These are phyloP conservation scores for Pichia scutulata DNA, from an alignment of 805 yeast species.

Conservation along the genomic window DNA sequence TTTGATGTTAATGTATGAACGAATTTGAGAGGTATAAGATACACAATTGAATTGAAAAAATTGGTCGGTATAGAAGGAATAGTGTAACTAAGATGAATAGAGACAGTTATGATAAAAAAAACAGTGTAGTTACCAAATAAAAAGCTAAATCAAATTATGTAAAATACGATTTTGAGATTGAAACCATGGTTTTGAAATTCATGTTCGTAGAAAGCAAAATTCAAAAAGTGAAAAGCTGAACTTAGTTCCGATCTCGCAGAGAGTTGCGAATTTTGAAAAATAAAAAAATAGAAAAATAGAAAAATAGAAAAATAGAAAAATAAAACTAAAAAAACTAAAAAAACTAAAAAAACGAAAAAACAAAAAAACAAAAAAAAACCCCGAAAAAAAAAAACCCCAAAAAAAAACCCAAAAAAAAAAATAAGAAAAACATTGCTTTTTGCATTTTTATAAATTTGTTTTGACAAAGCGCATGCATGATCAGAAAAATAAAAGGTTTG, in stretches of 20 bases:
- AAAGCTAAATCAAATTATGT: not conserved
- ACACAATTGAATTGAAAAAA: not conserved
- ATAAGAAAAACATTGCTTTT: too few relatives aligned
- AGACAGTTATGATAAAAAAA: not conserved
- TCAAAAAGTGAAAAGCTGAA: too few relatives aligned
- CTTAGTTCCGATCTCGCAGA: not conserved
- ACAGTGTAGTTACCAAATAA: too few relatives aligned
- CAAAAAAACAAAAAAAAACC: too few relatives aligned
- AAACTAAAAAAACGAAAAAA: too few relatives aligned
- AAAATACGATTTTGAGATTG: too few relatives aligned
- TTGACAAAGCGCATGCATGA: too few relatives aligned
- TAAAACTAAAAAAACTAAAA: too few relatives aligned
- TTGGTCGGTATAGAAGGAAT: not conserved
- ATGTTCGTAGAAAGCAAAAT: not conserved
- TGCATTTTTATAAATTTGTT: too few relatives aligned
- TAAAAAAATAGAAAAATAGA: not conserved
- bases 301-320: not conserved
- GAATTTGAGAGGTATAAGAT: not conserved
- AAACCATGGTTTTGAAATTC: not conserved
- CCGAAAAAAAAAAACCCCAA: not conserved
- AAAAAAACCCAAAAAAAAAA: too few relatives aligned
- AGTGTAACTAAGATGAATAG: not conserved
- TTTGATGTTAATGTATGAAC: not conserved
- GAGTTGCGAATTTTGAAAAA: not conserved
- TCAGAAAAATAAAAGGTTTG: too few relatives aligned